Percentiles rank a stretch among this genome's conserved stretches.
Conservation (phyloP, 306 rosid species). For the Casuarina cunninghamiana region DNA sequence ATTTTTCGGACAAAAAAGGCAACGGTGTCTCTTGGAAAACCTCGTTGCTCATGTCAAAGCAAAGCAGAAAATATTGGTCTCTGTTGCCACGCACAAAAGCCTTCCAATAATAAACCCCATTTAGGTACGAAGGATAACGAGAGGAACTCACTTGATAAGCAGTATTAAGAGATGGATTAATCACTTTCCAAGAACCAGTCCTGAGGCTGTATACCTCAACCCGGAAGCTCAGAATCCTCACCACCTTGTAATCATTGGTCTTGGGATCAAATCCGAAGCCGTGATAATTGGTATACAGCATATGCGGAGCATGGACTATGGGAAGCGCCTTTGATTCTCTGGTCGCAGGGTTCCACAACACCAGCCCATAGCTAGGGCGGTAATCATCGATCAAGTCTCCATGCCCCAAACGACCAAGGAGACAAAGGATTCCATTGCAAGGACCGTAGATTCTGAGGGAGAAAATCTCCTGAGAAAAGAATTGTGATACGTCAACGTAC, state of each 20-base stretch:
- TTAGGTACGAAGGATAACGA: neutral
- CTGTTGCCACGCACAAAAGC: neutral
- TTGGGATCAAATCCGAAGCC: constrained; percentile 6
- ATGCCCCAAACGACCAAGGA: neutral
- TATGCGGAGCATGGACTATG: neutral
- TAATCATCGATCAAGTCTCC: neutral
- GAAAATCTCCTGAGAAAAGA: neutral
- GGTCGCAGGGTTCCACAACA: constrained; percentile 7
- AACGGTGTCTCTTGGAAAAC: neutral
- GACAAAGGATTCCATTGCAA: constrained; percentile 1
- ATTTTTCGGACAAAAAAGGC: neutral
- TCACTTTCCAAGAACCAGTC: constrained; percentile 9
- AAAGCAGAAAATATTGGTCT: neutral
- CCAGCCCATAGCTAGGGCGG: neutral
- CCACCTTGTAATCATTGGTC: neutral
- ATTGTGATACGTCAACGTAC: neutral
- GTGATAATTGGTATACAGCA: neutral
- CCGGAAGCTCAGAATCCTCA: neutral
- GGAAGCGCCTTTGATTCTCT: neutral
- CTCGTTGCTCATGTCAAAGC: neutral
- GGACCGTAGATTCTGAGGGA: neutral
- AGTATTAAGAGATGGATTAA: neutral
- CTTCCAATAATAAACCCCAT: neutral
- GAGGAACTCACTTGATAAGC: neutral
- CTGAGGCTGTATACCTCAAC: constrained; percentile 1